A percentile compares a stretch with the other conserved stretches of the same genome.
Conservation (phyloP, 805 yeast genomes). For the Ogataea nonfermentans region DNA sequence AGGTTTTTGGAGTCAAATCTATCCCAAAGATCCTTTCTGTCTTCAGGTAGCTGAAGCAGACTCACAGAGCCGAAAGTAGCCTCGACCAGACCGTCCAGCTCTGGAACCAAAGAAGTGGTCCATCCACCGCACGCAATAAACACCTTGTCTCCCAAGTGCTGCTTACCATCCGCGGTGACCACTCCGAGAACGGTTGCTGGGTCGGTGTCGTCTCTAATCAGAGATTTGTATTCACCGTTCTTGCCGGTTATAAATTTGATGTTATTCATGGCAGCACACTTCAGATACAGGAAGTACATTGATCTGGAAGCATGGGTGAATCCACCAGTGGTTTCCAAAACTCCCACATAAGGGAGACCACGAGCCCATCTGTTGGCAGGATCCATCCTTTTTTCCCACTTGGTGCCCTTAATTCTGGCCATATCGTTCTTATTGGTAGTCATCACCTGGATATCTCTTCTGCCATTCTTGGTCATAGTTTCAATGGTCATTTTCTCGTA, state of each 20-base stretch:
- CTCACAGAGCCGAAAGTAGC: constrained; percentile 3
- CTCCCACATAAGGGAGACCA: constrained; percentile 1
- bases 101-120: constrained; percentile 1
- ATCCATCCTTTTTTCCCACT: constrained; percentile 4
- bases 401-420: neutral
- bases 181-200: neutral
- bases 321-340: constrained; percentile 2
- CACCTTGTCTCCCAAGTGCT: neutral
- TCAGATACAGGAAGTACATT: neutral
- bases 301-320: constrained; percentile 4
- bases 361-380: constrained; percentile 1
- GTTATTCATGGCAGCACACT: constrained; percentile 1
- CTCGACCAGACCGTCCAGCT: constrained; percentile 3
- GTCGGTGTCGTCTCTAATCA: neutral
- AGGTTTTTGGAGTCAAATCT: constrained; percentile 3
- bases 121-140: constrained; percentile 4
- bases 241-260: constrained; percentile 1
- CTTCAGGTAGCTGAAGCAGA: neutral
- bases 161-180: neutral
- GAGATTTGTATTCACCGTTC: neutral
- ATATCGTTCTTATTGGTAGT: neutral
- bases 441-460: constrained; percentile 1
- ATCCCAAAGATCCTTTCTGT: constrained; percentile 1
- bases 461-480: constrained; percentile 2
- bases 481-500: neutral